Evolutionary conservation across 2,329 filamentous ascomycete genomes (phyloP).

Genomic region (Sphaceloma murrayae): DNA sequence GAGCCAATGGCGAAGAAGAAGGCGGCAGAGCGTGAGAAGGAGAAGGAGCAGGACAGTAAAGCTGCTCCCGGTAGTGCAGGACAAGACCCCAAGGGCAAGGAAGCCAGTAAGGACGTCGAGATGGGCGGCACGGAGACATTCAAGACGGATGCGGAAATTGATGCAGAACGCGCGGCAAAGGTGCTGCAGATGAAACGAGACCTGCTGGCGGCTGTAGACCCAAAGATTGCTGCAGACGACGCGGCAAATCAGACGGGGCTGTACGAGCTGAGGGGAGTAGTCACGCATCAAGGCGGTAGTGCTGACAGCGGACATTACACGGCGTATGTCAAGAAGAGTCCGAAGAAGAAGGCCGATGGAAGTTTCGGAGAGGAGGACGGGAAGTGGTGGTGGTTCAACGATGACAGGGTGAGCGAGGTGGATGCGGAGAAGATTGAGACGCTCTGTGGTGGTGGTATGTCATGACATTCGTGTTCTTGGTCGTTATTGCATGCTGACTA

Average conservation of each 20-base stretch:
- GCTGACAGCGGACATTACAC: slow-evolving; percentile 98
- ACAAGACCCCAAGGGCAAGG: no score
- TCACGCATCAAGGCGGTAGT: slow-evolving; percentile 93
- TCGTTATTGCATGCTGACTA: not conserved
- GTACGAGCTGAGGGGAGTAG: slow-evolving; percentile 86
- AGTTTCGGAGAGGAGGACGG: slow-evolving; percentile 74
- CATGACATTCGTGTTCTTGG: not conserved
- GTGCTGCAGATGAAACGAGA: slow-evolving; percentile 80
- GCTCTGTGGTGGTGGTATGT: slow-evolving; percentile 72
- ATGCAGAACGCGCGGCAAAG: slow-evolving; percentile 69
- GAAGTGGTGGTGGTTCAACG: slow-evolving; percentile 99
- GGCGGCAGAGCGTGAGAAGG: slow-evolving; percentile 69
- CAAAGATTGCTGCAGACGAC: slow-evolving; percentile 63
- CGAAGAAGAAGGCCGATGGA: slow-evolving; percentile 60
- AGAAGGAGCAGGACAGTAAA: slow-evolving; percentile 38
- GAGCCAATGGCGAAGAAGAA: slow-evolving; percentile 86
- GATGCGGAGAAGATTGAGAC: slow-evolving; percentile 82
- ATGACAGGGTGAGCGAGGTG: slow-evolving; percentile 92
- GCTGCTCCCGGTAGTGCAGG: slow-evolving; percentile 37
- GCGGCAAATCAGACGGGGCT: slow-evolving; percentile 88
- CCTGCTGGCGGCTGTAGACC: slow-evolving; percentile 65
- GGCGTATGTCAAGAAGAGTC: slow-evolving; percentile 89
- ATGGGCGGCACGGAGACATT: slow-evolving; percentile 74
- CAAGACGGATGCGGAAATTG: slow-evolving; percentile 91
- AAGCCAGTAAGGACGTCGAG: slow-evolving; percentile 56